Evolutionary conservation across 306 rosid species (phyloP).

Genomic region (Citrullus colocynthis): DNA sequence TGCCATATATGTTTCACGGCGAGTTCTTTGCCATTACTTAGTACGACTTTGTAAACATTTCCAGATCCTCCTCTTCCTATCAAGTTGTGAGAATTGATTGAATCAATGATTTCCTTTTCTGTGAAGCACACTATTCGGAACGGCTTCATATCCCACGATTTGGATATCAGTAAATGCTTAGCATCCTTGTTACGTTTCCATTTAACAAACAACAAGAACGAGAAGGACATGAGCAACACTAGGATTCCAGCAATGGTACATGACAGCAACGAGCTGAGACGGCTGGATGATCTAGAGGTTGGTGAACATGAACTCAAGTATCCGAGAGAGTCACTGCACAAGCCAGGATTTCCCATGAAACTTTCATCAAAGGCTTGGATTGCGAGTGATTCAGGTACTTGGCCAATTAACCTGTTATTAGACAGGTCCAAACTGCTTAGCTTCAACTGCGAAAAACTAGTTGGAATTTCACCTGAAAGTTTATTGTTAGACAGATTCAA

Average conservation of each 20-base stretch:
- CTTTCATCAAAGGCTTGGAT: slow-evolving; percentile 46
- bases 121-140: slow-evolving; percentile 52
- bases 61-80: slow-evolving; percentile 94
- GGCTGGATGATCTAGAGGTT: slow-evolving; percentile 14
- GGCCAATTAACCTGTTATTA: slow-evolving; percentile 45
- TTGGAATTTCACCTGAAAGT: slow-evolving; percentile 58
- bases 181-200: slow-evolving; percentile 21
- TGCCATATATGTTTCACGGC: slow-evolving; percentile 84
- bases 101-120: slow-evolving; percentile 50
- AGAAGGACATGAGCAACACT: slow-evolving; percentile 23
- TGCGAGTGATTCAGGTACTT: slow-evolving; percentile 49
- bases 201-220: slow-evolving; percentile 30
- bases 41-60: slow-evolving; percentile 53
- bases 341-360: slow-evolving; percentile 61
- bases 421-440: slow-evolving; percentile 77
- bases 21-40: slow-evolving; percentile 39
- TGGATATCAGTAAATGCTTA: slow-evolving; percentile 24
- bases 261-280: slow-evolving; percentile 19
- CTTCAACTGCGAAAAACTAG: slow-evolving; percentile 32
- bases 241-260: slow-evolving; percentile 35
- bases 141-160: slow-evolving; percentile 62
- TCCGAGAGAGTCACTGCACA: slow-evolving; percentile 43
- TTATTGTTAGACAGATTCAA: slow-evolving; percentile 61
- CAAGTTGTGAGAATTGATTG: slow-evolving; percentile 45
- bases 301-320: slow-evolving; percentile 34